A percentile compares a stretch with the other conserved stretches of the same genome.
Evolutionary conservation across 768 basidiomycete genomes (phyloP).

Genomic region (Psilocybe cyanescens): DNA sequence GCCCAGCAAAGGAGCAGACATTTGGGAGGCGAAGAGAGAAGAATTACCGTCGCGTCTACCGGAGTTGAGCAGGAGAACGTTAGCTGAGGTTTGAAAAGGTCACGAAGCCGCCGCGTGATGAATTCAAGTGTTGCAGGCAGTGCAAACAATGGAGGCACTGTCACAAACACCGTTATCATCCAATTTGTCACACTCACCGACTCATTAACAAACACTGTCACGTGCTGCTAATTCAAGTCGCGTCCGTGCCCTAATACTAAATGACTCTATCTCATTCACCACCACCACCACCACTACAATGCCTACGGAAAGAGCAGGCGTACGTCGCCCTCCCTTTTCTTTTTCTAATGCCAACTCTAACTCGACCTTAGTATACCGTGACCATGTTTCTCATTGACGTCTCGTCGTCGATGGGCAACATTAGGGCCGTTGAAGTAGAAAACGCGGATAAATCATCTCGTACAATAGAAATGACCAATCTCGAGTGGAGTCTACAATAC

Average conservation of each 20-base stretch:
- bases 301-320: constrained; percentile 82
- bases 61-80: constrained; percentile 3
- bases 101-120: constrained; percentile 39
- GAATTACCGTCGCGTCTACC: constrained; percentile 13
- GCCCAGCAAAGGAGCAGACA: constrained; percentile 46
- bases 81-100: constrained; percentile 23
- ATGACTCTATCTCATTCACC: constrained; percentile 11
- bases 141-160: constrained; percentile 20
- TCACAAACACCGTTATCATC: constrained; percentile 5
- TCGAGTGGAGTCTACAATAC: constrained; percentile 84
- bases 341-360: constrained; percentile 11
- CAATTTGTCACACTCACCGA: constrained; percentile 16
- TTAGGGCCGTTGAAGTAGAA: constrained; percentile 58
- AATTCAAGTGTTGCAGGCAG: constrained; percentile 26
- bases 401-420: constrained; percentile 82
- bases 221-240: constrained; percentile 36
- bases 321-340: constrained; percentile 36
- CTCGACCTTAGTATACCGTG: constrained; percentile 69
- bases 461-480: constrained; percentile 67
- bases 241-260: constrained; percentile 27
- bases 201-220: constrained; percentile 24
- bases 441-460: constrained; percentile 54
- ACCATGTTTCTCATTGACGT: constrained; percentile 91
- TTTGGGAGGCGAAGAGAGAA: constrained; percentile 19
- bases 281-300: constrained; percentile 33